Conservation (phyloP, 1,284 basidiomycete genomes). For the Trametes polyzona region DNA sequence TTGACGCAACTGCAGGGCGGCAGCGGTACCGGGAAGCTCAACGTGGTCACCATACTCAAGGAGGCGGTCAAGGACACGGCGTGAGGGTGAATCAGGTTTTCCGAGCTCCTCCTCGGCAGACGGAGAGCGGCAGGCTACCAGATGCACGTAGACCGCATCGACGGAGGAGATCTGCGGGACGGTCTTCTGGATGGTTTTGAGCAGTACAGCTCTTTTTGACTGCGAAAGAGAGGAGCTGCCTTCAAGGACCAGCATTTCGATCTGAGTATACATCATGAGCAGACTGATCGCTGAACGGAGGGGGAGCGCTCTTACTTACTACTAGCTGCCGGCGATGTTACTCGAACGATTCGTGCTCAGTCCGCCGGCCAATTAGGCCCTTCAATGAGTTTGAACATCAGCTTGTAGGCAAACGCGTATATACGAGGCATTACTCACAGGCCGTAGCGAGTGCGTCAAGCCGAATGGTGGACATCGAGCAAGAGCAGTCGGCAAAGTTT, state of each 20-base stretch:
- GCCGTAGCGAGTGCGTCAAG: not conserved
- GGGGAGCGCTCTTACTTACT: too few species aligned
- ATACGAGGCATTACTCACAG: not conserved
- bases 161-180: constrained; percentile 65
- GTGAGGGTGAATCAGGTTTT: constrained; percentile 47
- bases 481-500: constrained; percentile 5
- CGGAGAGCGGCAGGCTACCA: constrained; percentile 67
- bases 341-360: not conserved
- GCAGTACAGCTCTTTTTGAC: constrained; percentile 72
- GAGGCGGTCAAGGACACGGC: constrained; percentile 72
- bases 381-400: not conserved
- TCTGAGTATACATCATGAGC: not conserved
- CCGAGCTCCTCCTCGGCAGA: constrained; percentile 54
- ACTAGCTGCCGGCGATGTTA: too few species aligned
- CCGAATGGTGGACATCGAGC: constrained; percentile 18
- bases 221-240: constrained; percentile 77
- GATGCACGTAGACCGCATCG: constrained; percentile 88
- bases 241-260: constrained; percentile 63
- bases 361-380: not conserved
- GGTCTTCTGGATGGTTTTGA: constrained; percentile 62
- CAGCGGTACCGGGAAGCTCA: constrained; percentile 51
- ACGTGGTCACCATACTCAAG: constrained; percentile 86
- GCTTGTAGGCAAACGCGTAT: not conserved
- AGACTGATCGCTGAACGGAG: not conserved
- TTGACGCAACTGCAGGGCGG: constrained; percentile 42